These are phyloP conservation scores for Colletotrichum spaethianum DNA, from an alignment of 2,329 filamentous ascomycete genomes.

Conservation along the genomic window DNA sequence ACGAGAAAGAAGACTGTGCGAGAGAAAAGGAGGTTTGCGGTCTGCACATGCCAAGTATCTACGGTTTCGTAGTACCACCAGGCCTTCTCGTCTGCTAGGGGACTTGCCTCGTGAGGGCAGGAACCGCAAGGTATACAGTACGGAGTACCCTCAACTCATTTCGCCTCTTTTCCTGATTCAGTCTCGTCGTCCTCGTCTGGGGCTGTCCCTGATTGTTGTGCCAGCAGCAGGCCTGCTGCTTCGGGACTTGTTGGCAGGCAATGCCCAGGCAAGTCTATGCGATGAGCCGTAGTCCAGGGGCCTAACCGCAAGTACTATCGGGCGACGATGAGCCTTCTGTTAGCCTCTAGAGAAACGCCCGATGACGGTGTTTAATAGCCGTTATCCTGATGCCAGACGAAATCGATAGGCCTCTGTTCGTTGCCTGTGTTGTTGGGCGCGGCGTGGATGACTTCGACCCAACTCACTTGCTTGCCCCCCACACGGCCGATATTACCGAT, in stretches of 20 bases:
- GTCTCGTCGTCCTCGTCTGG: not conserved
- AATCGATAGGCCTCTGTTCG: not conserved
- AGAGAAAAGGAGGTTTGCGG: not conserved
- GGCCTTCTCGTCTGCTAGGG: not conserved
- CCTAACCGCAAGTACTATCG: not conserved
- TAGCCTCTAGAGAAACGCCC: constrained; percentile 14
- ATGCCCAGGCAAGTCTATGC: not conserved
- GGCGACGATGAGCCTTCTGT: constrained; percentile 14
- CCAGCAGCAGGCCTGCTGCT: constrained; percentile 15
- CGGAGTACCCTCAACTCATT: not conserved
- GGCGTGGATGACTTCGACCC: not conserved
- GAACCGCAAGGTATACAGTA: constrained; percentile 3
- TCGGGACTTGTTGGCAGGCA: constrained; percentile 18
- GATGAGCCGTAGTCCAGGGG: constrained; percentile 7
- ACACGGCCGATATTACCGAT: constrained; percentile 9
- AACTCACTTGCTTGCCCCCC: not conserved
- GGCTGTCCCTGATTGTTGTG: constrained; percentile 16
- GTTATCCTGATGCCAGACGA: constrained; percentile 7
- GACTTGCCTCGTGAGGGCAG: not conserved
- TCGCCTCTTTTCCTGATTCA: not conserved
- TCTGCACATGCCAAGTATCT: constrained; percentile 15
- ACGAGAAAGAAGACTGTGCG: not conserved
- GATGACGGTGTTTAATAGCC: not conserved
- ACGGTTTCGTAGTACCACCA: constrained; percentile 4
- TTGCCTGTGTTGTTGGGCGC: not conserved